These are phyloP conservation scores for Mucor saturninus DNA, from an alignment of 371 early-diverging fungal species.

Conservation along the genomic window DNA sequence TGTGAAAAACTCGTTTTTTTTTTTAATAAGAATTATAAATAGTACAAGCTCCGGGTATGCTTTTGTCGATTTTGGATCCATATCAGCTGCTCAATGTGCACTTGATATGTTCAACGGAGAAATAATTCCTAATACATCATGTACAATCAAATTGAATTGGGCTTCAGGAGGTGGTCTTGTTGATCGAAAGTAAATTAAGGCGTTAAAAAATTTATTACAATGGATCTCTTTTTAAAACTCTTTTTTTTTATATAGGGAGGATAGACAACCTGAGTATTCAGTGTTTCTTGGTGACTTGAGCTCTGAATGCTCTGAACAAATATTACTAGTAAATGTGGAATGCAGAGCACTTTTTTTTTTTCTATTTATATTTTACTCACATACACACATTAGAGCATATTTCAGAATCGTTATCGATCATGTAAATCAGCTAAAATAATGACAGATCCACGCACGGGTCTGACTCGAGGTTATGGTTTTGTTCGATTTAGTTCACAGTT, in stretches of 20 bases:
- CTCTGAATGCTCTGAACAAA: conserved; percentile 67
- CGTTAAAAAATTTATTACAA: too few relatives aligned
- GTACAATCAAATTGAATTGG: conserved; percentile 87
- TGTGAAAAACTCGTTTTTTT: neutral
- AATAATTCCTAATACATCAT: conserved; percentile 75
- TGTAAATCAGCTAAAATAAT: conserved; percentile 83
- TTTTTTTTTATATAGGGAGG: conserved; percentile 29
- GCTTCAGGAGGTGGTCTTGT: conserved; percentile 71
- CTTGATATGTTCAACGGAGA: conserved; percentile 71
- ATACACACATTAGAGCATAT: conserved; percentile 32
- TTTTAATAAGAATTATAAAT: neutral
- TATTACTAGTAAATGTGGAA: conserved; percentile 60
- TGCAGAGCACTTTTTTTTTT: neutral
- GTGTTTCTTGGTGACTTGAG: conserved; percentile 84
- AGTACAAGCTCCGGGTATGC: conserved; percentile 67
- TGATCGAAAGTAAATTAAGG: conserved; percentile 31
- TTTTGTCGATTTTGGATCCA: conserved; percentile 69
- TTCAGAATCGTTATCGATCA: conserved; percentile 63
- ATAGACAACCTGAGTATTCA: conserved; percentile 68
- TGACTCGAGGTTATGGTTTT: conserved; percentile 81
- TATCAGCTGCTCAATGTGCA: conserved; percentile 64
- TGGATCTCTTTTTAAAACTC: too few relatives aligned
- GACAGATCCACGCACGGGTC: conserved; percentile 69
- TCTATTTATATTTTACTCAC: conserved; percentile 3
- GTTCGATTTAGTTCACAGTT: conserved; percentile 72